Conservation (phyloP, 495 filamentous ascomycete genomes). For the Aspergillus indologenus region DNA sequence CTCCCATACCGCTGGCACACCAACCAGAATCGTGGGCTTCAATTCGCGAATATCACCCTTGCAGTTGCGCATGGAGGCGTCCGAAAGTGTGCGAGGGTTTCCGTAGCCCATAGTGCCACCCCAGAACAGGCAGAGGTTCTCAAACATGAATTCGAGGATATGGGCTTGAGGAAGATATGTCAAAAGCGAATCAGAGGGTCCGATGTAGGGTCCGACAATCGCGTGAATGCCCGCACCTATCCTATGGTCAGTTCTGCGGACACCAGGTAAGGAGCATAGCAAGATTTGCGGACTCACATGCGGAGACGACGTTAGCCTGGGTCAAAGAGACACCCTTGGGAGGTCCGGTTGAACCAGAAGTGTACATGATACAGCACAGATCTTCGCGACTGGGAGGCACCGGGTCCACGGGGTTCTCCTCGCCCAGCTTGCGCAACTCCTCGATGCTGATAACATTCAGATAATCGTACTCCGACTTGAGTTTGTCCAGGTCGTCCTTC, state of each 20-base stretch:
- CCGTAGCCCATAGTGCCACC: conserved; percentile 97
- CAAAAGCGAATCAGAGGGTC: conserved; percentile 80
- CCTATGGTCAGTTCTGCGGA: conserved; percentile 6
- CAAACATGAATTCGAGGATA: conserved; percentile 97
- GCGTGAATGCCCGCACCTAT: conserved; percentile 82
- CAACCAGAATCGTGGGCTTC: conserved; percentile 85
- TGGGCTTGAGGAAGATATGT: conserved; percentile 94
- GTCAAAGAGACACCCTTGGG: conserved; percentile 94
- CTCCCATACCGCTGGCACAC: conserved; percentile 97
- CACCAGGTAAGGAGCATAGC: neutral
- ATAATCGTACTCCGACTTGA: conserved; percentile 67
- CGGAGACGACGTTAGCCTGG: conserved; percentile 84
- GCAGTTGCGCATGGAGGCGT: conserved; percentile 86
- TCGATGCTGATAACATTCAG: conserved; percentile 80
- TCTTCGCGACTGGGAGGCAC: conserved; percentile 80
- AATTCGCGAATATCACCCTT: conserved; percentile 94
- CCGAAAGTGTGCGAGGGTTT: conserved; percentile 88
- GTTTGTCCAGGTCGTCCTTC: conserved; percentile 71
- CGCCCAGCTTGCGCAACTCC: conserved; percentile 76
- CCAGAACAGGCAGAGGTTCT: conserved; percentile 90
- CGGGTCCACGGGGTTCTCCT: conserved; percentile 77
- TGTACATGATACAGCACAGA: conserved; percentile 99
- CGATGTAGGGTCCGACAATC: conserved; percentile 80
- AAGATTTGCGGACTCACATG: conserved; percentile 53
- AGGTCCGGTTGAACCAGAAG: conserved; percentile 93